Evolutionary conservation across 805 yeast species (phyloP), one percentile per base, ranked within the genome.

Genomic region (Blastobotrys peoriensis): DNA sequence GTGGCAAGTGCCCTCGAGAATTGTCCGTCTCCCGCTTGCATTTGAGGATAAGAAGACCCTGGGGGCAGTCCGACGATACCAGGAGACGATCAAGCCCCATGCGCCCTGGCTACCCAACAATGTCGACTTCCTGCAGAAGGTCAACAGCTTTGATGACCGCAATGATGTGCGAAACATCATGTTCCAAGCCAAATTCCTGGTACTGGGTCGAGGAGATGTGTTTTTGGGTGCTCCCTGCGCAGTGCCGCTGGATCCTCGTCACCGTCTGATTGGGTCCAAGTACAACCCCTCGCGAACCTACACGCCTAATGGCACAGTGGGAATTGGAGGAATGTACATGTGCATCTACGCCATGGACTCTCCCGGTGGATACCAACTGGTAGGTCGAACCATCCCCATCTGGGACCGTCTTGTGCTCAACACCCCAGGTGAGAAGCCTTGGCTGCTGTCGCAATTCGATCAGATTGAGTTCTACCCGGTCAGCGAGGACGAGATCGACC

Each of bases 51-150:
- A 81, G 53, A 78, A 83, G 67, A 88, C 96, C 1, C 68, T 91
- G 57, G 91, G 79, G 48, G 95, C 97, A 33, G 98, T 89, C 33
- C 76, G 78, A 50, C 78, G 98, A 65, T 91, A 91, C 65, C 79
- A 81, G 62, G 98, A 91, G 68, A 93, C 98, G 5, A 89, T 93
- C 57, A 76, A 98, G 57, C 73, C 91, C 17, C 78, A 78, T 41
- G 98, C 98, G 5, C 98, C 98, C 35, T 91, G 98, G 98, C 74
- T 91, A 58, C 98, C 98, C 52, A 91, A 88, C 70, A 91, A 91
- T 59, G 96, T 93, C 50, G 98, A 91, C 64, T 91, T 93, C 68
- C 78, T 91, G 65, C 94, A 95, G 27, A 78, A 79, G 54, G 88
- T 89, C 49, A 91, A 93, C 63, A 93, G 83, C 18, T 73, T 93